These are phyloP conservation scores for Pythium volutum DNA, from an alignment of 352 stramenopile species.

Conservation along the genomic window DNA sequence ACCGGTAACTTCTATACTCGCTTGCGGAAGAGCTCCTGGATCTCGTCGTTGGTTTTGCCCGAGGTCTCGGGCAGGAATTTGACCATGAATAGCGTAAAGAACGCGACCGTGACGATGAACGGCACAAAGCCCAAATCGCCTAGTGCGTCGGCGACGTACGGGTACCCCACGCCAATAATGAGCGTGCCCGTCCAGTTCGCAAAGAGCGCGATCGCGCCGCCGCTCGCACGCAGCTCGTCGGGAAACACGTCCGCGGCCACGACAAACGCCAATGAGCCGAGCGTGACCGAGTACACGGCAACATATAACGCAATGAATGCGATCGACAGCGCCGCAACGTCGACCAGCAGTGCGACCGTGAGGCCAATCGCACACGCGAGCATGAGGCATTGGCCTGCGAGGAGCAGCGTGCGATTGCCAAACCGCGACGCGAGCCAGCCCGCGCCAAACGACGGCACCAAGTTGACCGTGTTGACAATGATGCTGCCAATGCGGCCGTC, in stretches of 20 bases:
- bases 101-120: slow-evolving; percentile 18
- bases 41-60: slow-evolving; percentile 26
- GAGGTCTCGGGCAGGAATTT: slow-evolving; percentile 20
- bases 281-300: slow-evolving; percentile 36
- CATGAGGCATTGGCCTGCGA: slow-evolving; percentile 47
- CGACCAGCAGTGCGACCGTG: slow-evolving; percentile 37
- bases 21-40: slow-evolving; percentile 20
- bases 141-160: slow-evolving; percentile 44
- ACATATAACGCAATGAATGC: slow-evolving; percentile 51
- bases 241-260: slow-evolving; percentile 56
- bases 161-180: slow-evolving; percentile 53
- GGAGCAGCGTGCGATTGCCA: slow-evolving; percentile 47
- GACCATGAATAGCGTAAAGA: slow-evolving; percentile 17
- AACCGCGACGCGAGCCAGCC: slow-evolving; percentile 38
- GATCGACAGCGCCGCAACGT: slow-evolving; percentile 39
- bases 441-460: slow-evolving; percentile 47
- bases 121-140: slow-evolving; percentile 35
- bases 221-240: slow-evolving; percentile 40
- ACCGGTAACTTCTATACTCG: slow-evolving; percentile 30
- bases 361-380: slow-evolving; percentile 14
- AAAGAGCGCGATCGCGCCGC: slow-evolving; percentile 44
- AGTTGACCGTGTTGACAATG: slow-evolving; percentile 50
- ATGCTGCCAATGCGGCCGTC: slow-evolving; percentile 56
- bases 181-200: slow-evolving; percentile 57
- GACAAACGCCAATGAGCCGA: slow-evolving; percentile 53